phyloP scores from a whole-genome alignment of 805 yeast genomes.

The Ascoidea tarda region DNA sequence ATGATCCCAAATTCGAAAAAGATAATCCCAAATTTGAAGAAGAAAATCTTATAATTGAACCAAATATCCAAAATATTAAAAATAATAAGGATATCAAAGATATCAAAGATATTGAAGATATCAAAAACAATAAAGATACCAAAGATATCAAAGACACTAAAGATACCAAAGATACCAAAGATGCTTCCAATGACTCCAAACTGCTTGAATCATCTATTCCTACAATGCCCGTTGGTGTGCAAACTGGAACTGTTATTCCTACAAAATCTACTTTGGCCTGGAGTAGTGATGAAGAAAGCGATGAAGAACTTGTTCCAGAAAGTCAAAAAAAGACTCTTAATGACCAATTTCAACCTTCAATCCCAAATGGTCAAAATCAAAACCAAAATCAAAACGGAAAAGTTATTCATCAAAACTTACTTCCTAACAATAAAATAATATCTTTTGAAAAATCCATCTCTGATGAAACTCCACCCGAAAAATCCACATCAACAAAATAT shows the following conservation, averaged over 20 bases:
- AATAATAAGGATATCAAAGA: too few species aligned
- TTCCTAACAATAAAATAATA: too few species aligned
- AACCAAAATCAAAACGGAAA: too few species aligned
- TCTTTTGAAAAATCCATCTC: neutral
- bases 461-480: neutral
- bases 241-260: slow-evolving; percentile 65
- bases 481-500: too few species aligned
- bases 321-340: neutral
- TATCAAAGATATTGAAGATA: too few species aligned
- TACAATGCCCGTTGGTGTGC: slow-evolving; percentile 27
- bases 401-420: too few species aligned
- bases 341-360: neutral
- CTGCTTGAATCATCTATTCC: neutral
- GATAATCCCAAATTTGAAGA: too few species aligned
- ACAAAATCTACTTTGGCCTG: slow-evolving; percentile 75
- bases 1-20: too few species aligned
- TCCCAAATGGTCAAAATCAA: too few species aligned
- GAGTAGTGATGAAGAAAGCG: slow-evolving; percentile 76
- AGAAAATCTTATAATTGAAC: too few species aligned
- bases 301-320: slow-evolving; percentile 16
- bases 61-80: too few species aligned
- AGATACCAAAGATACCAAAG: neutral
- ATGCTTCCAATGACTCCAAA: neutral
- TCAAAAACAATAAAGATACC: neutral
- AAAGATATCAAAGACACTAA: neutral